A percentile compares a stretch with the other conserved stretches of the same genome.
Evolutionary conservation across 139 green algal species (phyloP).

Genomic region (Pedinophyceae sp.): DNA sequence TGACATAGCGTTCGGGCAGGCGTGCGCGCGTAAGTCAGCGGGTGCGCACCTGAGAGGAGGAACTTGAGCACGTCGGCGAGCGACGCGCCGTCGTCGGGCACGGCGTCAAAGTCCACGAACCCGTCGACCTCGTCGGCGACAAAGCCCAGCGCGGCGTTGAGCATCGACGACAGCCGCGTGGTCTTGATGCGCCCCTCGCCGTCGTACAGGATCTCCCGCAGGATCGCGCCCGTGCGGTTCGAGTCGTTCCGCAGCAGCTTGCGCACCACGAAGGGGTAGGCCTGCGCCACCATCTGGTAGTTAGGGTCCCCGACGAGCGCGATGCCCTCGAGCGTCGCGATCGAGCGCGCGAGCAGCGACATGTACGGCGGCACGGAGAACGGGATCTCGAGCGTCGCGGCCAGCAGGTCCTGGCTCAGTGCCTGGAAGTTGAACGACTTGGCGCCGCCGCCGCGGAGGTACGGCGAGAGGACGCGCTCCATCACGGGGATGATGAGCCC

Average conservation of each 20-base stretch:
- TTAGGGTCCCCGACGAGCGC: constrained; percentile 52
- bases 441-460: constrained; percentile 61
- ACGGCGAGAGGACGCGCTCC: constrained; percentile 55
- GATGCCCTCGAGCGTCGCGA: constrained; percentile 64
- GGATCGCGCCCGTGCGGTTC: constrained; percentile 24
- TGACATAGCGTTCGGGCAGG: too few relatives aligned
- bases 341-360: constrained; percentile 43
- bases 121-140: constrained; percentile 32
- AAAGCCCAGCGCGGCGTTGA: constrained; percentile 61
- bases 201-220: constrained; percentile 50
- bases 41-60: background rate
- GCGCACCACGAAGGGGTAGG: constrained; percentile 65
- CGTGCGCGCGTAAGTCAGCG: too few relatives aligned
- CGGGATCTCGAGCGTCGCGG: constrained; percentile 60
- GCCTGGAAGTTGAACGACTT: constrained; percentile 51
- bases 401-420: constrained; percentile 43
- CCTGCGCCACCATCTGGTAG: constrained; percentile 61
- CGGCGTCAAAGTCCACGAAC: constrained; percentile 61
- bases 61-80: constrained; percentile 4
- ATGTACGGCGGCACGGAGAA: constrained; percentile 83
- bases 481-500: constrained; percentile 53
- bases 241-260: constrained; percentile 47
- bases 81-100: constrained; percentile 45
- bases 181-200: constrained; percentile 25
- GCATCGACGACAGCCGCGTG: constrained; percentile 43